Conservation (phyloP, 257 asterid species). For the Haberlea rhodopensis region DNA sequence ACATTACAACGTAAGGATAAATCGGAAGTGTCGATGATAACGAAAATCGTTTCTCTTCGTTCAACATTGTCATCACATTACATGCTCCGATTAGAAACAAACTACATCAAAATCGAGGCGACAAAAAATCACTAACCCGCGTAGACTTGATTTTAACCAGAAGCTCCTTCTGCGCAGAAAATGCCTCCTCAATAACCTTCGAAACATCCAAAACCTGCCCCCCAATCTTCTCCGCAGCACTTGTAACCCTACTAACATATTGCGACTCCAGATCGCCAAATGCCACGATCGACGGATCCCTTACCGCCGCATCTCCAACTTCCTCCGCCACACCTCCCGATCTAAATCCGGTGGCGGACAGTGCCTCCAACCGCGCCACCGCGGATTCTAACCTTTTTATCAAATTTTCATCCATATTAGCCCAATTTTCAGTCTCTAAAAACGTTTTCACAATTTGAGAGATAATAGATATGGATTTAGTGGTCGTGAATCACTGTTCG, state of each 20-base stretch:
- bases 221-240: constrained; percentile 69
- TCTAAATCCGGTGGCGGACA: constrained; percentile 45
- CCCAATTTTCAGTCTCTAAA: not conserved
- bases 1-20: not conserved
- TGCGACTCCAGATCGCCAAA: constrained; percentile 63
- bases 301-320: constrained; percentile 38
- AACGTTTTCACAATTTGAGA: not conserved
- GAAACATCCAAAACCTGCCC: constrained; percentile 71
- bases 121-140: constrained; percentile 45
- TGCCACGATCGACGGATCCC: constrained; percentile 71
- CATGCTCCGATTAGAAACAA: constrained; percentile 6
- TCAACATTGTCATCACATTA: not conserved
- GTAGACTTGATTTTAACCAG: constrained; percentile 61
- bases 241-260: constrained; percentile 43
- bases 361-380: constrained; percentile 71
- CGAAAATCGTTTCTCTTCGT: not conserved
- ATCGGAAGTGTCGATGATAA: not conserved
- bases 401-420: constrained; percentile 60
- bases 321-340: constrained; percentile 37
- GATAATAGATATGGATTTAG: not conserved
- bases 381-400: constrained; percentile 77
- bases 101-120: constrained; percentile 2
- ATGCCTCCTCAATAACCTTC: constrained; percentile 55
- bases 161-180: constrained; percentile 60
- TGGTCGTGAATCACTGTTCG: not conserved